Percentiles rank a stretch among this genome's conserved stretches.
These are phyloP conservation scores for Phytophthora megakarya DNA, from an alignment of 352 stramenopile species.

Conservation along the genomic window DNA sequence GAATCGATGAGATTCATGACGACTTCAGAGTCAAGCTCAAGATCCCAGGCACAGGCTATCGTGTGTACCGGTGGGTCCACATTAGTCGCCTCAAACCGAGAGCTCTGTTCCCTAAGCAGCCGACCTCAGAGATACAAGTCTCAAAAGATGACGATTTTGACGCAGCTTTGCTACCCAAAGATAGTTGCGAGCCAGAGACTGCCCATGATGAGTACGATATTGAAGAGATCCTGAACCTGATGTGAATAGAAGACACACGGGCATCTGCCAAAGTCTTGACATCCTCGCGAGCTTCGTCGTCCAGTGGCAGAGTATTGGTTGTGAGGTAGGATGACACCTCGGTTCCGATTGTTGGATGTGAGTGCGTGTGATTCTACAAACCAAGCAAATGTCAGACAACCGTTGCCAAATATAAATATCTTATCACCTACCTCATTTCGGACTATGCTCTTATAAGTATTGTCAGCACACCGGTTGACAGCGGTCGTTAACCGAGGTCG, in stretches of 20 bases:
- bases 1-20: too few relatives aligned
- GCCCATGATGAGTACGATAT: background rate
- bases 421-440: too few relatives aligned
- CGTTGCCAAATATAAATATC: background rate
- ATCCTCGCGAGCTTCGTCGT: background rate
- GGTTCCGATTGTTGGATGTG: too few relatives aligned
- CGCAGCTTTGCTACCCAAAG: background rate
- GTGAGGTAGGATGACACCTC: background rate
- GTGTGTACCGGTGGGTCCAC: too few relatives aligned
- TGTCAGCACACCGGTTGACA: too few relatives aligned
- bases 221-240: background rate
- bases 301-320: conserved; percentile 1
- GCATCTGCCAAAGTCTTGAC: background rate
- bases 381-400: background rate
- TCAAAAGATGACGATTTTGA: conserved; percentile 11
- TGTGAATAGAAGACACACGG: conserved; percentile 1
- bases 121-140: background rate
- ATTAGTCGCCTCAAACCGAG: too few relatives aligned
- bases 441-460: too few relatives aligned
- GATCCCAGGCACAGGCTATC: too few relatives aligned
- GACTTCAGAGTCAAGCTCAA: too few relatives aligned
- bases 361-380: background rate
- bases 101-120: background rate
- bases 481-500: too few relatives aligned
- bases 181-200: conserved; percentile 12